Conservation (phyloP, 495 filamentous ascomycete genomes). For the Hypoxylon cercidicola region DNA sequence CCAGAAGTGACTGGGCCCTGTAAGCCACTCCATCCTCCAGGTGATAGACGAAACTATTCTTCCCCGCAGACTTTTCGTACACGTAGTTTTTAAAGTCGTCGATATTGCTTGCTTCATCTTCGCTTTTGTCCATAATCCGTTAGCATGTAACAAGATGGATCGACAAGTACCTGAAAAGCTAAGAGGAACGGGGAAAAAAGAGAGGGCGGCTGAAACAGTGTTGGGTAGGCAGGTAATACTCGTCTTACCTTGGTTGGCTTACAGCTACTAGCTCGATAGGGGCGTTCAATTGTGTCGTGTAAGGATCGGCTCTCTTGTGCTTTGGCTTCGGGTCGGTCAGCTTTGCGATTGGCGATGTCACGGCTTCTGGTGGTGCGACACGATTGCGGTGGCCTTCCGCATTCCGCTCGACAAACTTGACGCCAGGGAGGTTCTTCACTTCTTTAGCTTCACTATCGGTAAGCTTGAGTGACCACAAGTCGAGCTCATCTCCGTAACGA, state of each 20-base stretch:
- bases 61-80: neutral
- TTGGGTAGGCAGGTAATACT: neutral
- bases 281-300: neutral
- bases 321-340: neutral
- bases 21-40: conserved; percentile 4
- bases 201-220: neutral
- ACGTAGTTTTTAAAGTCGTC: conserved; percentile 1
- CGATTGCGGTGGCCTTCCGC: neutral
- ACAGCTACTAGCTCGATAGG: neutral
- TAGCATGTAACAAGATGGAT: neutral
- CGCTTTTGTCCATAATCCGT: neutral
- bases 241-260: neutral
- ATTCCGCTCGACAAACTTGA: neutral
- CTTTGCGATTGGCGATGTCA: neutral
- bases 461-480: neutral
- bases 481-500: neutral
- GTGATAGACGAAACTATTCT: conserved; percentile 7
- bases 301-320: conserved; percentile 3
- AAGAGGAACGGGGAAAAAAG: neutral
- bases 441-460: conserved; percentile 4
- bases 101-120: conserved; percentile 4
- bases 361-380: neutral
- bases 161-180: neutral
- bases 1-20: neutral
- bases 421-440: neutral